phyloP scores from a whole-genome alignment of 257 asterid genomes.

The Solanum acaule region DNA sequence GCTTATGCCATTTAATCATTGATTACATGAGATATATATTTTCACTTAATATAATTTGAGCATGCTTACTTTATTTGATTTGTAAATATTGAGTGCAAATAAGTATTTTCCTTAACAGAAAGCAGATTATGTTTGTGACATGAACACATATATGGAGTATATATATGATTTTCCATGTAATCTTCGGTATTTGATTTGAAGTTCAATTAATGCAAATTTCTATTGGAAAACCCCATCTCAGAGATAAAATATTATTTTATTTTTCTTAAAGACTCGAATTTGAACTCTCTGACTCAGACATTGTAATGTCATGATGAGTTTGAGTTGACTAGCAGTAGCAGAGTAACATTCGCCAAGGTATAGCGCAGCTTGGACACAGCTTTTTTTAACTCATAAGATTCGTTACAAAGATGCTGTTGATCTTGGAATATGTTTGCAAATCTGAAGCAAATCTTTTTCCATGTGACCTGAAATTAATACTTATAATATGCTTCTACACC shows the following conservation, averaged over 20 bases:
- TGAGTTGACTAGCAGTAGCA: not conserved
- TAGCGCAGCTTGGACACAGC: not conserved
- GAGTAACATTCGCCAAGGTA: not conserved
- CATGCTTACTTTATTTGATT: not conserved
- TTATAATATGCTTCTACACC: not conserved
- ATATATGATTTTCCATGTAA: not conserved
- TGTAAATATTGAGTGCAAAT: not conserved
- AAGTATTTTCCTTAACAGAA: not conserved
- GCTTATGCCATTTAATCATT: not conserved
- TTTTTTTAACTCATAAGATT: not conserved
- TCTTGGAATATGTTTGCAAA: not conserved
- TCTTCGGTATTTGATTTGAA: not conserved
- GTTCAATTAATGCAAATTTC: fast-evolving
- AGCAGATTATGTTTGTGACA: not conserved
- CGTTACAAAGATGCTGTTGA: not conserved
- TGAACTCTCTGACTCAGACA: not conserved
- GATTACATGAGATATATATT: not conserved
- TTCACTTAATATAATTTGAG: not conserved
- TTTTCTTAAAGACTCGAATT: not conserved
- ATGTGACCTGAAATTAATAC: not conserved
- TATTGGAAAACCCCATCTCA: fast-evolving
- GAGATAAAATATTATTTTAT: not conserved
- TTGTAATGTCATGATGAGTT: not conserved
- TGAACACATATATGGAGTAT: not conserved
- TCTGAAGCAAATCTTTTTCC: not conserved